phyloP scores from a whole-genome alignment of 2,329 filamentous ascomycete species.

The Helicocarpus griseus region DNA sequence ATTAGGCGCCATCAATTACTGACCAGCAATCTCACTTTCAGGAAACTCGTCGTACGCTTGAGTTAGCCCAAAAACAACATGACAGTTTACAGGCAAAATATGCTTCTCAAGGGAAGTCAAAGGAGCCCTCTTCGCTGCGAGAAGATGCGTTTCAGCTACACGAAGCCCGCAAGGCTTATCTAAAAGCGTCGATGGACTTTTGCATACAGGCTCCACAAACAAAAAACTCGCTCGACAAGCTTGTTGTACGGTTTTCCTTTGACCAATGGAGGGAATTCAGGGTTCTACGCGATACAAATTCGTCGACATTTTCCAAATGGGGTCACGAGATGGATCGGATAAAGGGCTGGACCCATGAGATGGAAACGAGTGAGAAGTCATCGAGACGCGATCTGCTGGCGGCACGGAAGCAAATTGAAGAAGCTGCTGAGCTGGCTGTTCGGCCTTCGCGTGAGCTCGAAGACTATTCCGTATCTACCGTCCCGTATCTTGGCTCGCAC shows the following conservation, averaged over 20 bases:
- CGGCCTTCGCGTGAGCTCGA: slow-evolving; percentile 87
- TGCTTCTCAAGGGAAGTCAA: slow-evolving; percentile 76
- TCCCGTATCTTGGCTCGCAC: slow-evolving; percentile 69
- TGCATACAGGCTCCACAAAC: slow-evolving; percentile 80
- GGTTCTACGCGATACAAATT: slow-evolving; percentile 55
- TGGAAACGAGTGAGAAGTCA: slow-evolving; percentile 77
- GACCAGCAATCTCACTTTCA: slow-evolving; percentile 15
- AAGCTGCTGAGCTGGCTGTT: slow-evolving; percentile 57
- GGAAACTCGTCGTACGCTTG: slow-evolving; percentile 66
- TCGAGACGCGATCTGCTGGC: slow-evolving; percentile 74
- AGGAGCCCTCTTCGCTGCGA: slow-evolving; percentile 80
- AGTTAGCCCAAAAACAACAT: slow-evolving; percentile 72
- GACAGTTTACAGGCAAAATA: slow-evolving; percentile 76
- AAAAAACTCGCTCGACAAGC: slow-evolving; percentile 70
- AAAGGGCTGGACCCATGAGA: slow-evolving; percentile 84
- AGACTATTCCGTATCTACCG: slow-evolving; percentile 81
- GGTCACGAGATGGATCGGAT: slow-evolving; percentile 80
- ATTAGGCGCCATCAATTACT: not conserved
- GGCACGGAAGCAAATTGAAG: slow-evolving; percentile 73
- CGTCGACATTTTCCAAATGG: slow-evolving; percentile 55
- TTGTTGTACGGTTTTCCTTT: slow-evolving; percentile 73
- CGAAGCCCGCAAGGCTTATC: slow-evolving; percentile 80
- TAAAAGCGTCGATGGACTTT: slow-evolving; percentile 89
- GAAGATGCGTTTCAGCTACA: slow-evolving; percentile 96
- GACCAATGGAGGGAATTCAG: slow-evolving; percentile 87